Evolutionary conservation across 192 early-diverging fungal genomes (phyloP).

Genomic region (Mortierella alpina): DNA sequence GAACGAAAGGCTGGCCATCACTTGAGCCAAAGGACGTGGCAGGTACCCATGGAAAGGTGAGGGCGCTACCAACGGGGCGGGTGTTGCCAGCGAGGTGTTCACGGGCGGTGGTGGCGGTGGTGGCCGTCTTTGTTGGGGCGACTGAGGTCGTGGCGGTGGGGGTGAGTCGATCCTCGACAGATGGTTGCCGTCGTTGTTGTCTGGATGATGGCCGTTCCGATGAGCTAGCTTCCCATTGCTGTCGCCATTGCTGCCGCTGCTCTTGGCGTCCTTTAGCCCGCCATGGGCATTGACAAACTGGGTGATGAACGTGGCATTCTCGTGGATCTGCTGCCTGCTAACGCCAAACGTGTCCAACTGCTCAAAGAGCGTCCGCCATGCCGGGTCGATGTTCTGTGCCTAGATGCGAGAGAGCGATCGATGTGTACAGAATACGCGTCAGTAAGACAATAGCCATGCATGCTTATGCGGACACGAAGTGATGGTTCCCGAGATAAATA

Average conservation of each 20-base stretch:
- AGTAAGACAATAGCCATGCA: not conserved
- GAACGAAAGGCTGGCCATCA: slow-evolving; percentile 42
- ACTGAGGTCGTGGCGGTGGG: slow-evolving; percentile 32
- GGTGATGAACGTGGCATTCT: slow-evolving; percentile 76
- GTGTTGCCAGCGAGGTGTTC: not conserved
- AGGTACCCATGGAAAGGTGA: slow-evolving; percentile 42
- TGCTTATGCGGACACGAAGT: too few relatives aligned
- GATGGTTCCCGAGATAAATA: too few relatives aligned
- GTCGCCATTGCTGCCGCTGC: not conserved
- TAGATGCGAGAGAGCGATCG: slow-evolving; percentile 13
- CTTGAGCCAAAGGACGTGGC: slow-evolving; percentile 31
- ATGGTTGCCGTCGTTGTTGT: not conserved
- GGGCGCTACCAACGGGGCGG: slow-evolving; percentile 24
- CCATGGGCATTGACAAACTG: slow-evolving; percentile 76
- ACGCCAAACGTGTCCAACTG: slow-evolving; percentile 75
- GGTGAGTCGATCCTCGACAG: slow-evolving; percentile 47
- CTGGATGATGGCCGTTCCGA: not conserved
- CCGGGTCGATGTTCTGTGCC: slow-evolving; percentile 76
- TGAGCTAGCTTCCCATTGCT: not conserved
- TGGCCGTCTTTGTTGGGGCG: slow-evolving; percentile 21
- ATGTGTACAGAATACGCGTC: not conserved
- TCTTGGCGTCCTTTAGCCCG: slow-evolving; percentile 52
- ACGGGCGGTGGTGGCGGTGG: slow-evolving; percentile 53
- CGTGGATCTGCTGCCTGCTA: slow-evolving; percentile 57
- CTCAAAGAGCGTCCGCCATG: slow-evolving; percentile 76